Base-by-base conservation (phyloP, 768 basidiomycete species). In the Boletus sp. region DNA sequence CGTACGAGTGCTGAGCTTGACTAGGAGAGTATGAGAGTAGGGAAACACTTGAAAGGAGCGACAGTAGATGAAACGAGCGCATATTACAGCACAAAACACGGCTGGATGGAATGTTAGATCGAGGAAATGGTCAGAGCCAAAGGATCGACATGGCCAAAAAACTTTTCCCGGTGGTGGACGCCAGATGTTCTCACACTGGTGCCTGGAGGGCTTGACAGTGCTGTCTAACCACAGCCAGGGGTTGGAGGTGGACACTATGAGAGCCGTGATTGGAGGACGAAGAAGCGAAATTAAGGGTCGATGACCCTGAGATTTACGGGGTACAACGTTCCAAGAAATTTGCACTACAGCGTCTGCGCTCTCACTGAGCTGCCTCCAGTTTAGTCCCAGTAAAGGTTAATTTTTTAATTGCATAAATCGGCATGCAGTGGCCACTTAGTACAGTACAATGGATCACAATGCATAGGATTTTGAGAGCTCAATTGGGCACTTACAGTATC, bases 11-110 rank as follows among this genome's bases (percentile, higher is more conserved):
- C 21, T 46, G 40, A 43, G 66, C 59, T 43, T 46, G 47, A 51
- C 38, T 21, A 25, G 48, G 40, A 51, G 29, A 54, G 41, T 10
- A 63, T 5, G 47, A 56, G 19, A 68, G 47, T 37, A 60, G 34
- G 54, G 64, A 43, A 54, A 56, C 27, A 32, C 40, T 47, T 48
- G 54, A 50, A 68, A 65, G 35, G 68, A 71, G 53, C 2, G 68
- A 55, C 39, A 65, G 47, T 39, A 41, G 40, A 50, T 50, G 30
- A 55, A 69, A 70, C 13, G 68, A 69, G 49, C 52, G 68, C 68
- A 69, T 71, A 53, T 46, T 64, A 58, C 41, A 48, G 52, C 55
- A 56, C 57, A 30, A 45, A 47, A 38, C 37, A 50, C 48, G 42
- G 52, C 29, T 25, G 56, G 29, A 27, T 35, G n/a, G 23, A 25